phyloP scores from a whole-genome alignment of 371 early-diverging fungal genomes.

The Apophysomyces trapeziformis region DNA sequence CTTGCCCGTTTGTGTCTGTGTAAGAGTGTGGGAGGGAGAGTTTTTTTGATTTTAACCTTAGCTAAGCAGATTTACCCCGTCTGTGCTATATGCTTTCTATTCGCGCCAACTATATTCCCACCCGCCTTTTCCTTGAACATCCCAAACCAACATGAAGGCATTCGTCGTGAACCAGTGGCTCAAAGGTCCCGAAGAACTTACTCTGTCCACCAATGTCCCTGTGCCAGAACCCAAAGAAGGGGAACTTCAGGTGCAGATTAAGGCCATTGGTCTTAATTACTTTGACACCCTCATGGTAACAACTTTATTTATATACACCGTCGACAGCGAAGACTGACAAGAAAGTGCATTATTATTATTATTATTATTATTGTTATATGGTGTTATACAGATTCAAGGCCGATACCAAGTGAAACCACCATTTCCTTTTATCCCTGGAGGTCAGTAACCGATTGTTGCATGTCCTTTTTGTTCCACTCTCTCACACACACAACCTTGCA shows the following conservation, averaged over 20 bases:
- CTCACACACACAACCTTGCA: too few species aligned
- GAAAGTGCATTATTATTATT: too few species aligned
- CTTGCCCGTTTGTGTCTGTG: too few species aligned
- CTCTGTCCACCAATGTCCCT: conserved; percentile 58
- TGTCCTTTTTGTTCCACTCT: not conserved
- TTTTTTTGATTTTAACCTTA: too few species aligned
- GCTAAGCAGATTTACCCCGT: not conserved
- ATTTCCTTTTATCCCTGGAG: conserved; percentile 85
- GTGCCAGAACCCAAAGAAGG: conserved; percentile 61
- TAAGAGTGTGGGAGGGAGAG: too few species aligned
- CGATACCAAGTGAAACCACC: conserved; percentile 84
- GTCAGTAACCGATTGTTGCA: not conserved
- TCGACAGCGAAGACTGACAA: too few species aligned
- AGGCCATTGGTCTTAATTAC: conserved; percentile 81
- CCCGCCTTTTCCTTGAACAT: not conserved
- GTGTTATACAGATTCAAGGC: conserved; percentile 68
- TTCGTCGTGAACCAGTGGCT: conserved; percentile 75
- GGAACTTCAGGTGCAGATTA: conserved; percentile 73
- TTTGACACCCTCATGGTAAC: conserved; percentile 83
- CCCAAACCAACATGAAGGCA: conserved; percentile 62
- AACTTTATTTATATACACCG: too few species aligned
- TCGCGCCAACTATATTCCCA: not conserved
- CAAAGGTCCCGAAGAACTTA: conserved; percentile 71
- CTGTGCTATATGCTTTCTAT: not conserved
- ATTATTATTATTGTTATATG: too few species aligned